Percentiles rank a stretch among this genome's conserved stretches.
These are phyloP conservation scores for Coemansia sp. DNA, from an alignment of 192 early-diverging fungal species.

Conservation along the genomic window DNA sequence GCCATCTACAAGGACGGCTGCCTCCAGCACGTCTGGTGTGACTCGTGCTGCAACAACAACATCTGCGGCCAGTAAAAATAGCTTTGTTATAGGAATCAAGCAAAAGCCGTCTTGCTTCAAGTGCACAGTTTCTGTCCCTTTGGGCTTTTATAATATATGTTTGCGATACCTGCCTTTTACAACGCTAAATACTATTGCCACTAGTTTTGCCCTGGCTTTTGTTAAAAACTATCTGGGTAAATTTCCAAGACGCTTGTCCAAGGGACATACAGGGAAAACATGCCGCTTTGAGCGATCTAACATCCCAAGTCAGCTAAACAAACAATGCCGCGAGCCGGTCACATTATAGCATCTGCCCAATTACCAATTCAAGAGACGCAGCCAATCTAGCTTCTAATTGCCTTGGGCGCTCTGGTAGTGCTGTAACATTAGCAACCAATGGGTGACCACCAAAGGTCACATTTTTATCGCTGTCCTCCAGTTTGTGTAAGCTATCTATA, in stretches of 20 bases:
- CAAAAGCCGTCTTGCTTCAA: not conserved
- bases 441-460: too few species aligned
- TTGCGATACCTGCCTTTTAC: not conserved
- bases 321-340: not conserved
- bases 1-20: slow-evolving; percentile 46
- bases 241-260: not conserved
- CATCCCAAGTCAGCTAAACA: not conserved
- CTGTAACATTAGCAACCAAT: too few species aligned
- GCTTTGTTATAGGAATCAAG: not conserved
- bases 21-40: slow-evolving; percentile 50
- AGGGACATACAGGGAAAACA: not conserved
- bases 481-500: too few species aligned
- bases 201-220: not conserved
- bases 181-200: not conserved
- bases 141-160: not conserved
- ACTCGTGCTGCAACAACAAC: slow-evolving; percentile 54
- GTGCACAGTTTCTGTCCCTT: not conserved
- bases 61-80: slow-evolving; percentile 22
- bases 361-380: not conserved
- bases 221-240: too few species aligned
- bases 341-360: not conserved
- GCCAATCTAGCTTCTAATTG: not conserved
- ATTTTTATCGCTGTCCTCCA: too few species aligned
- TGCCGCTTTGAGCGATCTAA: not conserved
- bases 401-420: not conserved